Percentiles rank a stretch among this genome's conserved stretches.
phyloP scores from a whole-genome alignment of 257 asterid species.

The Agastache rugosa region DNA sequence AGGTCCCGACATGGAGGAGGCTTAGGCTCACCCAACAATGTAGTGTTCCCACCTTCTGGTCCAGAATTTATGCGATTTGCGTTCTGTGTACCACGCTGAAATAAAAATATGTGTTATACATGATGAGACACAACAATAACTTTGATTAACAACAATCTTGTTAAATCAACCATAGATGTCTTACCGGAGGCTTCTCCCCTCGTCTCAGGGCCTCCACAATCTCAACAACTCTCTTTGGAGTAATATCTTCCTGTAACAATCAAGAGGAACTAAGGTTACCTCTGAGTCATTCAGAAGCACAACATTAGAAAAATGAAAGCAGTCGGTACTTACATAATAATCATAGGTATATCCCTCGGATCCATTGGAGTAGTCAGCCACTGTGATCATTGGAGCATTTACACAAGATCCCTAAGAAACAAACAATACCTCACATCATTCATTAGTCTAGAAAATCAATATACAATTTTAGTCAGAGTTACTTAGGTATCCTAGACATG shows the following conservation, averaged over 20 bases:
- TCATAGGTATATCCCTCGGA: slow-evolving; percentile 91
- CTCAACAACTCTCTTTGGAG: slow-evolving; percentile 86
- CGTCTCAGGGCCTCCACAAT: slow-evolving; percentile 87
- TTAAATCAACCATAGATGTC: slow-evolving; percentile 29
- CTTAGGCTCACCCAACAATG: slow-evolving; percentile 86
- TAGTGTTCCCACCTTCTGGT: slow-evolving; percentile 90
- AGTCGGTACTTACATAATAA: slow-evolving; percentile 66
- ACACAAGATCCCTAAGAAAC: slow-evolving; percentile 85
- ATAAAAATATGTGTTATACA: slow-evolving; percentile 19
- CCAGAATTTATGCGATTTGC: slow-evolving; percentile 77
- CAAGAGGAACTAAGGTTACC: slow-evolving; percentile 12
- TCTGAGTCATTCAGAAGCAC: slow-evolving; percentile 17
- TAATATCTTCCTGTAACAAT: slow-evolving; percentile 79
- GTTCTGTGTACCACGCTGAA: slow-evolving; percentile 94
- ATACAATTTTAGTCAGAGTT: not conserved
- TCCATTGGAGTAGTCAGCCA: slow-evolving; percentile 95
- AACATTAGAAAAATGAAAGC: not conserved
- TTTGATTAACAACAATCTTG: slow-evolving; percentile 14
- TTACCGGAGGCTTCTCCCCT: slow-evolving; percentile 96
- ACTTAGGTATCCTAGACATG: not conserved
- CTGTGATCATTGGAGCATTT: slow-evolving; percentile 99
- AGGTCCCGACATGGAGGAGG: slow-evolving; percentile 95
- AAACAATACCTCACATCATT: slow-evolving; percentile 30
- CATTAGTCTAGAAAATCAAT: not conserved
- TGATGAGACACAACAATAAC: not conserved